Conservation (phyloP, 768 basidiomycete species). For the Polyporus arcularius region DNA sequence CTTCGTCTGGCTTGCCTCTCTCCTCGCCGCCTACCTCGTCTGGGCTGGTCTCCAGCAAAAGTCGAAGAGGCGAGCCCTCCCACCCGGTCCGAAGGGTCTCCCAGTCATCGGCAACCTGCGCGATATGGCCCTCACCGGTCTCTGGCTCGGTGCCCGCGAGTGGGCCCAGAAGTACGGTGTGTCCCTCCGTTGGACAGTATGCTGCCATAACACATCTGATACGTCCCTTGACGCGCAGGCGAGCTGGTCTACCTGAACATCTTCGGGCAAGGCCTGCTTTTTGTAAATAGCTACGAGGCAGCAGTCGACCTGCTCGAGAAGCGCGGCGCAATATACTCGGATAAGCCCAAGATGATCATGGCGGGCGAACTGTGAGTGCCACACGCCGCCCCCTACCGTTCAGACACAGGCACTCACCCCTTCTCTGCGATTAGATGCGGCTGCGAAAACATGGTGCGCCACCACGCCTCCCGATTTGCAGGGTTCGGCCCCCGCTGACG, state of each 20-base stretch:
- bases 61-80: constrained; percentile 13
- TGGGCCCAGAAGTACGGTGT: constrained; percentile 23
- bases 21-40: constrained; percentile 10
- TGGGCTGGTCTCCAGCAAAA: constrained; percentile 17
- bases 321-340: constrained; percentile 51
- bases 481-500: not conserved
- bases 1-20: constrained; percentile 11
- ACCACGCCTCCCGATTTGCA: not conserved
- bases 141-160: constrained; percentile 21
- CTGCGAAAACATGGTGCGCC: constrained; percentile 64
- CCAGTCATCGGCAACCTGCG: constrained; percentile 28
- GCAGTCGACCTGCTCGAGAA: constrained; percentile 49
- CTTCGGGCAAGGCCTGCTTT: constrained; percentile 45
- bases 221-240: constrained; percentile 10
- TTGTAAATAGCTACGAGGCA: constrained; percentile 47
- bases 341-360: constrained; percentile 42
- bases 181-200: not conserved
- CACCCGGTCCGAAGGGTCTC: constrained; percentile 26
- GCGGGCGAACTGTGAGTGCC: constrained; percentile 21
- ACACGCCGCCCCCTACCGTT: not conserved
- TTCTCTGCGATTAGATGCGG: constrained; percentile 40
- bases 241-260: constrained; percentile 48
- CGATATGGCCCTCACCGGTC: constrained; percentile 22
- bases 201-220: not conserved
- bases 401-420: not conserved